Base-by-base conservation (phyloP, 495 filamentous ascomycete species). In the Penicillium cataractarum region DNA sequence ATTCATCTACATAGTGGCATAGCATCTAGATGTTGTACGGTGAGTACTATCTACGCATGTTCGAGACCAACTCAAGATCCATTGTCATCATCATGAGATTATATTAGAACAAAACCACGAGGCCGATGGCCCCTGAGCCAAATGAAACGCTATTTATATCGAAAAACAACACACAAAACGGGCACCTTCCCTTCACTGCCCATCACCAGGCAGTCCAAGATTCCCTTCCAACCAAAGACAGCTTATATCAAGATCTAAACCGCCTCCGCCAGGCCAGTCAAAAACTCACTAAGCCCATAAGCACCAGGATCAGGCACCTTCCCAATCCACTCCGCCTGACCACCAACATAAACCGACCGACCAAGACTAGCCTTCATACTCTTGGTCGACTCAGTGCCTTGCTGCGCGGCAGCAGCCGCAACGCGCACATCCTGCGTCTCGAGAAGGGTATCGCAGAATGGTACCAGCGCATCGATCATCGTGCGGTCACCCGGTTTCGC, bases 291-390 rank as follows among this genome's bases (percentile, higher is more conserved):
- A 66, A 97, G 77, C 40, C 92, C 96, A 82, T 86, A 90, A 26
- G 95, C 95, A 7, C 95, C 95, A 2, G 95, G 95, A 75, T 99
- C 95, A 10, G 94, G 93, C 8, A 97, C 86, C 66, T 91, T 84
- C 19, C 80, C 80, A 39, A 89, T 78, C 58, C 93, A 93, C 50
- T 83, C 79, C 66, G 91, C 84, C 57, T 89, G 83, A n/a, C 93
- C 89, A 40, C 92, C 93, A 61, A 99, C 88, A 78, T 99, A 99
- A 15, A 97, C 94, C 7, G 90, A 88, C 61, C 95, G 82, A 6
- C 95, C 95, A 29, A 99, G 76, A 66, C 87, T 93, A 35, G 95
- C 90, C 72, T 86, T 87, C 95, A 99, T 97, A 17, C 89, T 90
- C 78, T 90, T 96, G 37, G 95, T 98, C 2, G 82, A 84, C 55